Base-by-base conservation (phyloP, 495 filamentous ascomycete species). In the Xylaria bambusicola region DNA sequence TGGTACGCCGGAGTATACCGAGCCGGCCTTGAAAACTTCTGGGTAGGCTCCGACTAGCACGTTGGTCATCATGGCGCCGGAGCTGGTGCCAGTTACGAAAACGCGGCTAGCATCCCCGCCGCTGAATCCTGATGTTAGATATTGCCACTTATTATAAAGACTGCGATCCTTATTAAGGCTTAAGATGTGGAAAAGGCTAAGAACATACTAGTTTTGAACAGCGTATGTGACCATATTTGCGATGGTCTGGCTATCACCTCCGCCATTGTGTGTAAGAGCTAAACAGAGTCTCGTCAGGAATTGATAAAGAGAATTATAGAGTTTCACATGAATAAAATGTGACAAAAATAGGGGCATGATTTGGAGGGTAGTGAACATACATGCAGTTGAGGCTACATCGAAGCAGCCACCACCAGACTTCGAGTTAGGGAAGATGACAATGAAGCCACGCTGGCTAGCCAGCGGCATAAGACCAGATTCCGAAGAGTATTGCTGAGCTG, bases 51-150 rank as follows among this genome's bases (percentile, higher is more conserved):
- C 77, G 1, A 73, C 59, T 17, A 80, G 66, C 6, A 81, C 78
- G 52, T 80, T 78, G 51, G 80, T 80, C 83, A 86, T 86, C 75
- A 81, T 83, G 17, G 76, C 84, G 2, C 82, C 83, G 0, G 82
- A 84, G 40, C 75, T 80, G 8, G 73, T 73, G 13, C 83, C 83
- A 1, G 74, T 79, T 8, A 76, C 76, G 52, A 76, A 86, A 36
- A 82, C 76, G 52, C 75, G 76, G 54, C 60, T 67, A 13, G 71
- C 47, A 62, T 87, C 81, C 13, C 74, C 82, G 1, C 65, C 63
- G 68, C 36, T 38, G 36, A 10, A 38, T 9, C 13, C 36, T 8
- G 3, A 3, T 15, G 36, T 38, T 15, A 38, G 12, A 15, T 9
- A 15, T 38, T 38, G 15, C 15, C 36, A 3, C 3, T 15, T 38